Conservation (phyloP, 2,329 filamentous ascomycete genomes). For the Neofusicoccum laricinum region DNA sequence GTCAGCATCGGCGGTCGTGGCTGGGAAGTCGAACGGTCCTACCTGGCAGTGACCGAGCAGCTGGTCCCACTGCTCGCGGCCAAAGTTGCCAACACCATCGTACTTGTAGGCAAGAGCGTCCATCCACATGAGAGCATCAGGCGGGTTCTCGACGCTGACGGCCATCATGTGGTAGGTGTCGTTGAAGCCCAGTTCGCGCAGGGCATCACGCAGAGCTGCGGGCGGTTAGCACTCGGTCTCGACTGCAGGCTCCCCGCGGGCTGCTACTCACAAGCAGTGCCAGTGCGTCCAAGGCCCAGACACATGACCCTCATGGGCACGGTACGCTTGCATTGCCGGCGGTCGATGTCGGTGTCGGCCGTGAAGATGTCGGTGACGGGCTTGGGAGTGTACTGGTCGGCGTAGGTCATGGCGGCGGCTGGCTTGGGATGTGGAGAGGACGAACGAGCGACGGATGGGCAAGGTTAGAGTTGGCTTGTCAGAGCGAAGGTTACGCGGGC, state of each 20-base stretch:
- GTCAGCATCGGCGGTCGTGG: background rate
- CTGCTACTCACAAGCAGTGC: conserved; percentile 61
- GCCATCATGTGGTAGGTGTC: conserved; percentile 57
- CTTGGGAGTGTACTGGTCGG: conserved; percentile 38
- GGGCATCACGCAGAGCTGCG: conserved; percentile 52
- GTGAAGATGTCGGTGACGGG: conserved; percentile 62
- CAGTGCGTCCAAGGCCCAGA: conserved; percentile 67
- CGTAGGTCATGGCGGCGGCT: conserved; percentile 2
- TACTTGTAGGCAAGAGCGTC: conserved; percentile 64
- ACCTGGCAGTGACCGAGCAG: conserved; percentile 44
- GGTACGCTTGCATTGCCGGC: conserved; percentile 60
- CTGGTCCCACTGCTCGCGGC: conserved; percentile 45
- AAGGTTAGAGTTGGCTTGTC: background rate
- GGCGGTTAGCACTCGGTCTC: conserved; percentile 23
- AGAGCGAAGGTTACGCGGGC: background rate
- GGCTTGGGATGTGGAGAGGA: background rate
- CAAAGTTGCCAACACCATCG: conserved; percentile 53
- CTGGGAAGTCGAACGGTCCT: background rate
- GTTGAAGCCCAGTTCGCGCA: conserved; percentile 25
- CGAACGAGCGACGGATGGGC: conserved; percentile 1
- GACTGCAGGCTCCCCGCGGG: conserved; percentile 23
- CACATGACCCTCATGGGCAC: conserved; percentile 72
- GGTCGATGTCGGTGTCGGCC: conserved; percentile 65
- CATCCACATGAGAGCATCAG: conserved; percentile 67
- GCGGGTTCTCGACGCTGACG: conserved; percentile 65